A percentile compares a stretch with the other conserved stretches of the same genome.
phyloP scores from a whole-genome alignment of 768 basidiomycete species.

The Chiua virens region DNA sequence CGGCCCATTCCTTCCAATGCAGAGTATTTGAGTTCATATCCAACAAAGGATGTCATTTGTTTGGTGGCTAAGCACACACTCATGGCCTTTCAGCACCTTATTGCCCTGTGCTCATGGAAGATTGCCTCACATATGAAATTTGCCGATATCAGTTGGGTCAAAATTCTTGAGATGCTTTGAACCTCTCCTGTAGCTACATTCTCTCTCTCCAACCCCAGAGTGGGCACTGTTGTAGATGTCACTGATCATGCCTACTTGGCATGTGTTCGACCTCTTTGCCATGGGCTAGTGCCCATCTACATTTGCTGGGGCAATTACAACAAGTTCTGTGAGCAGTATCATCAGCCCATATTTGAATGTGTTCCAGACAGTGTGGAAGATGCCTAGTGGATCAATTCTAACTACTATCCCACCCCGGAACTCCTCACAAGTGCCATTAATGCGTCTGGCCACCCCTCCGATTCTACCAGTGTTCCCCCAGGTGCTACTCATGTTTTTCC shows the following conservation, averaged over 20 bases:
- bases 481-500: not conserved
- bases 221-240: not conserved
- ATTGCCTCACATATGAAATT: not conserved
- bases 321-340: not conserved
- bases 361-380: not conserved
- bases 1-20: not conserved
- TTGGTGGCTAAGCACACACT: not conserved
- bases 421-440: not conserved
- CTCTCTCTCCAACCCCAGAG: not conserved
- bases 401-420: not conserved
- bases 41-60: not conserved
- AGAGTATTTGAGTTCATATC: not conserved
- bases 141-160: not conserved
- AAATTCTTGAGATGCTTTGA: not conserved
- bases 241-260: not conserved
- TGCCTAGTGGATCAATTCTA: not conserved
- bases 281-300: no score
- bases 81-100: not conserved
- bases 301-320: not conserved
- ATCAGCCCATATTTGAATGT: not conserved
- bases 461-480: not conserved
- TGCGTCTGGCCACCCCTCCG: not conserved
- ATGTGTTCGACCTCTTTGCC: no score
- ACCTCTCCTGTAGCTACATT: not conserved
- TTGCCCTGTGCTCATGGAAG: not conserved